These are phyloP conservation scores for Leptosphaerulina australis DNA, from an alignment of 2,329 filamentous ascomycete genomes.

Conservation along the genomic window DNA sequence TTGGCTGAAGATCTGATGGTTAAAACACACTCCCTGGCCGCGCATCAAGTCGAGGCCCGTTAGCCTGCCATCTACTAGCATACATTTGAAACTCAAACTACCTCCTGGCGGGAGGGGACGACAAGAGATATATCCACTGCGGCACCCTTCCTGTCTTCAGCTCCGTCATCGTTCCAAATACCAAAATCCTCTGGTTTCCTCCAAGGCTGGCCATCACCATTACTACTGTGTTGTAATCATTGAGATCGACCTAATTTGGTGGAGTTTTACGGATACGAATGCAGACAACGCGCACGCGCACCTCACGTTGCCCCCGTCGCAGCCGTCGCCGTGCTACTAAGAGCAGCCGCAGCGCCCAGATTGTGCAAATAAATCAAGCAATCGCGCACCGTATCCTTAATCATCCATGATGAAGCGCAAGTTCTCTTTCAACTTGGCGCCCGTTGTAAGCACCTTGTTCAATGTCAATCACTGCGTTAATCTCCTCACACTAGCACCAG, in stretches of 20 bases:
- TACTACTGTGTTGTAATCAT: background rate
- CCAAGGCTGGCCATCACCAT: slow-evolving; percentile 2
- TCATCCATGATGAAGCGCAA: slow-evolving; percentile 49
- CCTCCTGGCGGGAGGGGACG: slow-evolving; percentile 18
- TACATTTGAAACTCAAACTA: slow-evolving; percentile 19
- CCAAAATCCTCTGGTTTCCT: slow-evolving; percentile 1
- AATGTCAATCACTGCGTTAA: background rate
- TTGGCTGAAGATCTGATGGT: slow-evolving; percentile 5
- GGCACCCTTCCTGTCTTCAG: slow-evolving; percentile 12
- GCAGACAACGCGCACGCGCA: slow-evolving; percentile 14
- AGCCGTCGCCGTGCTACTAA: slow-evolving; percentile 8
- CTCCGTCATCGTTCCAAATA: slow-evolving; percentile 12
- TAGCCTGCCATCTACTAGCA: slow-evolving; percentile 10
- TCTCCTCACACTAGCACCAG: slow-evolving; percentile 27
- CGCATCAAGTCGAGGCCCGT: slow-evolving; percentile 12
- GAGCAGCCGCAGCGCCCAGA: slow-evolving; percentile 1
- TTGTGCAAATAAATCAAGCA: slow-evolving; percentile 1
- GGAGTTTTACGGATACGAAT: slow-evolving; percentile 6
- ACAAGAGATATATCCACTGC: slow-evolving; percentile 18
- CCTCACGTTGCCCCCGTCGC: slow-evolving; percentile 4
- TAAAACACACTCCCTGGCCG: slow-evolving; percentile 1
- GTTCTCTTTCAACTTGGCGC: slow-evolving; percentile 53
- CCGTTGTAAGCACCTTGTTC: slow-evolving; percentile 44
- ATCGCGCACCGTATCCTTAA: slow-evolving; percentile 1
- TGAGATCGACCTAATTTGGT: background rate